Evolutionary conservation across 768 basidiomycete genomes (phyloP), one percentile per base, ranked within the genome.

Genomic region (Megacollybia marginata): DNA sequence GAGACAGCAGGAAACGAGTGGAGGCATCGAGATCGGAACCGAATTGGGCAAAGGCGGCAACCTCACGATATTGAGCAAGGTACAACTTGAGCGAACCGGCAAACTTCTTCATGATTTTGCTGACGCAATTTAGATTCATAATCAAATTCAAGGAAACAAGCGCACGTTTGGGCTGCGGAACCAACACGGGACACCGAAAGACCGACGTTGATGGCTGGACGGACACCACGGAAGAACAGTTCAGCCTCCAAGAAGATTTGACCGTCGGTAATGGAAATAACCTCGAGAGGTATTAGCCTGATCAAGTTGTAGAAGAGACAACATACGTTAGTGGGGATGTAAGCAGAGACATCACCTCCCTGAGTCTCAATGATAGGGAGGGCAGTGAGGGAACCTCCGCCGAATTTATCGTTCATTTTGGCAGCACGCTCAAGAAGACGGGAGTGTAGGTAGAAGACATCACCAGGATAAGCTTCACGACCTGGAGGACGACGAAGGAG

Each of bases 161-260:
- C 88, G 67, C 72, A 97, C 94, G 95, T 97, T 77, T 99, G 96
- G 64, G 96, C 96, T 63, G 96, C 95, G 43, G 95, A 98, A 64
- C 96, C 96, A 76, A 99, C 96, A 82, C 96, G 96, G 54, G 96
- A 99, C 59, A 99, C 96, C 52, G 96, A 99, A 55, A 98, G 92
- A 94, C 96, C 96, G 79, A 99, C 96, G 76, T 98, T 98, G 72
- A 98, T 98, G 58, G 96, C 96, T 48, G 96, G 95, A 67, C 95
- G 92, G 59, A 97, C 88, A 84, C 96, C 96, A 79, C 96, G 94
- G 93, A 99, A 97, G 93, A 99, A 99, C 66, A 97, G 87, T 69
- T 97, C 95, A 63, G 95, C 93, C 71, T 98, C 95, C 88, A 98
- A 88, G 88, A 98, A 98, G 74, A 96, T 95, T 73, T 97, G 94